Conservation (phyloP, 106 monocot species). For the Xerophyta viscosa region DNA sequence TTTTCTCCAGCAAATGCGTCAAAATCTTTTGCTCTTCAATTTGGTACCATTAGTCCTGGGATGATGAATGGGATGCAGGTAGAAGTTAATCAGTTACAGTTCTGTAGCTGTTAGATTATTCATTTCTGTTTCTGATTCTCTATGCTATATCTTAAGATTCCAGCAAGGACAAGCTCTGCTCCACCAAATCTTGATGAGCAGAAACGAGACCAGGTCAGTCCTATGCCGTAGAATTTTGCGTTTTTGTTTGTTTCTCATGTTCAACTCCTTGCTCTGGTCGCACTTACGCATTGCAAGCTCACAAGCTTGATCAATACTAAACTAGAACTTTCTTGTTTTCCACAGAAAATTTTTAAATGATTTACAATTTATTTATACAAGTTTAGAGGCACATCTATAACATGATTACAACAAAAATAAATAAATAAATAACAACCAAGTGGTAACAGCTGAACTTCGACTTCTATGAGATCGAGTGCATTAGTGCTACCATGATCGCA, state of each 20-base stretch:
- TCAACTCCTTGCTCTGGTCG: background rate
- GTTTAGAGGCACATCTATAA: no score
- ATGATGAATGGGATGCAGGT: conserved; percentile 74
- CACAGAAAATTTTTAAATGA: no score
- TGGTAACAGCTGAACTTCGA: no score
- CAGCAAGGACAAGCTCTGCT: conserved; percentile 65
- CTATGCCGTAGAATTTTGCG: background rate
- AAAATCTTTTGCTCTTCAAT: conserved; percentile 50
- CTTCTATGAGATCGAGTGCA: no score
- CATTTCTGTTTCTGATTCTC: background rate
- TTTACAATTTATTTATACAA: no score
- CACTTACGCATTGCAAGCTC: background rate
- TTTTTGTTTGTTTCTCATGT: background rate
- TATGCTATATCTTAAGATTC: conserved; percentile 31
- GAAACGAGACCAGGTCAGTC: conserved; percentile 55
- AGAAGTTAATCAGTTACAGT: background rate
- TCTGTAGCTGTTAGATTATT: background rate
- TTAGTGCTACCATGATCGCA: no score
- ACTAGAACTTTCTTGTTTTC: no score
- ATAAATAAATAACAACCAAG: no score
- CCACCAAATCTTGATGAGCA: conserved; percentile 96
- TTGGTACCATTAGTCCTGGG: conserved; percentile 65
- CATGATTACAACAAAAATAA: no score
- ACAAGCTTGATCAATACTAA: no score
- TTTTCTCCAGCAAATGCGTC: conserved; percentile 39